Base-by-base conservation (phyloP, 768 basidiomycete species). In the Leccinum imitatum region DNA sequence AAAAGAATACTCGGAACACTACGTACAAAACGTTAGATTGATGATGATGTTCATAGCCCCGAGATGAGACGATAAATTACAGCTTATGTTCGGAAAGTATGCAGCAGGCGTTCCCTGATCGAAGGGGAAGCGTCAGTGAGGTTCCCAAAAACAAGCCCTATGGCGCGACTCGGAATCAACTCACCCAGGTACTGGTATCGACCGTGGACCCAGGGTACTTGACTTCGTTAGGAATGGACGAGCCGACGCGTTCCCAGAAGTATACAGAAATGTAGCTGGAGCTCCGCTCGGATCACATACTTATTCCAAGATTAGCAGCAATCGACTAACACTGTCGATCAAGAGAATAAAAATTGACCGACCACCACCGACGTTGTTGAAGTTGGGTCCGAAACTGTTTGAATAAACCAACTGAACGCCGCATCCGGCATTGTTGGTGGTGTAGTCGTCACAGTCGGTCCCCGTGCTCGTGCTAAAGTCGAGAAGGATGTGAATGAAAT, bases 181-280 rank as follows among this genome's bases (percentile, higher is more conserved):
- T 25, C 25, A 25, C 25, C 25, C 25, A 25, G 25, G 25, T 25
- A 25, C 25, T 25, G 25, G 25, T 25, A 25, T 25, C 25, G 25
- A 25, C 25, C 25, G 25, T 25, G 25, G 25, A 25, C 25, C 25
- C 25, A 25, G 25, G 25, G 25, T 25, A 25, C 48, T 17, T 60
- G 33, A 81, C 72, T 41, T 75, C 66, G 4, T 59, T 58, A 13
- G 80, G 80, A n/a, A 79, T 71, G 19, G 63, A 63, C 1, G 70
- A n/a, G 50, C 70, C 69, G 19, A 69, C 67, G 27, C 80, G 67
- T 30, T 73, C 75, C 77, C 80, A 79, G 59, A 77, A 79, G 67
- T 72, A 80, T 33, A 77, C 61, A 31, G 73, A 71, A 27, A 80
- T 72, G 52, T 71, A 70, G 19, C 53, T 63, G 7, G 64, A 48